phyloP scores from a whole-genome alignment of 306 rosid species.

The Castanea sativa region DNA sequence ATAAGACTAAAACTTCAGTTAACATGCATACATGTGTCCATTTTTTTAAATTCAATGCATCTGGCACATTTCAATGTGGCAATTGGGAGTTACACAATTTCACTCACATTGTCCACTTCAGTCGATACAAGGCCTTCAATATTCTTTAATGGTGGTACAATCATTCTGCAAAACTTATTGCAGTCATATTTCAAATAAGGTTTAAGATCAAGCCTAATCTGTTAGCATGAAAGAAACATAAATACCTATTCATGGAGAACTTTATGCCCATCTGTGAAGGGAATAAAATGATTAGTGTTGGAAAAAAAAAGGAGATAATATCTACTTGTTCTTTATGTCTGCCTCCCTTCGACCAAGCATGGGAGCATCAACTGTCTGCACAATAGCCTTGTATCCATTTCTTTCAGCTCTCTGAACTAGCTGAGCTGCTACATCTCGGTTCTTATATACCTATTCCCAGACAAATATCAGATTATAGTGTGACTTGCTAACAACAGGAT shows the following conservation, averaged over 20 bases:
- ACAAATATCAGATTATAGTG: not conserved
- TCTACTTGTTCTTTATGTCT: conserved; percentile 58
- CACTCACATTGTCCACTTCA: conserved; percentile 42
- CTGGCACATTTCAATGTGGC: not conserved
- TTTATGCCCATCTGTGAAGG: not conserved
- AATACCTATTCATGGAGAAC: not conserved
- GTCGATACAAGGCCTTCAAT: conserved; percentile 53
- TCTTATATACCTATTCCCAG: conserved; percentile 43
- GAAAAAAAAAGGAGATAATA: not conserved
- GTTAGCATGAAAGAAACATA: not conserved
- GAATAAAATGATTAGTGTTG: not conserved
- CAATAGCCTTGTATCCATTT: conserved; percentile 55
- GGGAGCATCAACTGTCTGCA: conserved; percentile 55
- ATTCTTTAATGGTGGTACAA: conserved; percentile 42
- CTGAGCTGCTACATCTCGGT: conserved; percentile 44
- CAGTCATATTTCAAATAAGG: conserved; percentile 6
- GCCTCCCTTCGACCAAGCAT: conserved; percentile 64
- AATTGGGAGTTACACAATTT: conserved; percentile 2
- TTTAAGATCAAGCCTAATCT: not conserved
- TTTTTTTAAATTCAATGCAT: not conserved
- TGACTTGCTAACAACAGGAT: not conserved
- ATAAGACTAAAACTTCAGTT: not conserved
- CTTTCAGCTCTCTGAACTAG: conserved; percentile 56
- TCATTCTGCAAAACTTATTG: conserved; percentile 41
- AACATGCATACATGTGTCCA: too few relatives aligned